phyloP scores from a whole-genome alignment of 441 rosid species.

The Biscutella auriculata region DNA sequence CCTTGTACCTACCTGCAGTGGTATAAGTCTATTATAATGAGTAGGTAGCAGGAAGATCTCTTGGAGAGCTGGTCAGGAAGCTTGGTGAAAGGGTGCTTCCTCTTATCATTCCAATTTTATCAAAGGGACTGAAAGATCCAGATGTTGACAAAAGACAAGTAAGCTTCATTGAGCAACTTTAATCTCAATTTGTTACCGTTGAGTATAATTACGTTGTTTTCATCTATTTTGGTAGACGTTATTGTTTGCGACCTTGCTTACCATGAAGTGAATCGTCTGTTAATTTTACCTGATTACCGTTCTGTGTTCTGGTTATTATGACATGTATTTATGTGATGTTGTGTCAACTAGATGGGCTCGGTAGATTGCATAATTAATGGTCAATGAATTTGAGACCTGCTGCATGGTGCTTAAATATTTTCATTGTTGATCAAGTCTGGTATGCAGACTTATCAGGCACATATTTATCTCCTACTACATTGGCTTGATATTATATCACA shows the following conservation, averaged over 20 bases:
- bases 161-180: conserved; percentile 12
- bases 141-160: conserved; percentile 93
- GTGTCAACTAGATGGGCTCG: not conserved
- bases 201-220: not conserved
- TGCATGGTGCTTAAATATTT: not conserved
- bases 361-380: not conserved
- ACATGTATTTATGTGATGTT: not conserved
- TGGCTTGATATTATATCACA: not conserved
- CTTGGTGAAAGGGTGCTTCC: conserved; percentile 99
- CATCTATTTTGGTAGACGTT: not conserved
- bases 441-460: not conserved
- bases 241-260: not conserved
- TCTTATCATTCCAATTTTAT: conserved; percentile 83
- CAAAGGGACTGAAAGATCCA: conserved; percentile 72
- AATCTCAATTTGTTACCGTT: not conserved
- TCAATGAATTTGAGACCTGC: conserved; percentile 4
- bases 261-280: not conserved
- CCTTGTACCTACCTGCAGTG: not conserved
- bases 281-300: not conserved
- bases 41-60: conserved; percentile 90
- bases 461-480: not conserved
- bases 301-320: not conserved
- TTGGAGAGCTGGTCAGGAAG: conserved; percentile 98
- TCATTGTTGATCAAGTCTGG: not conserved
- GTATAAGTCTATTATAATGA: conserved; percentile 3